These are phyloP conservation scores for Neurospora africana DNA, from an alignment of 495 filamentous ascomycete genomes.

Conservation along the genomic window DNA sequence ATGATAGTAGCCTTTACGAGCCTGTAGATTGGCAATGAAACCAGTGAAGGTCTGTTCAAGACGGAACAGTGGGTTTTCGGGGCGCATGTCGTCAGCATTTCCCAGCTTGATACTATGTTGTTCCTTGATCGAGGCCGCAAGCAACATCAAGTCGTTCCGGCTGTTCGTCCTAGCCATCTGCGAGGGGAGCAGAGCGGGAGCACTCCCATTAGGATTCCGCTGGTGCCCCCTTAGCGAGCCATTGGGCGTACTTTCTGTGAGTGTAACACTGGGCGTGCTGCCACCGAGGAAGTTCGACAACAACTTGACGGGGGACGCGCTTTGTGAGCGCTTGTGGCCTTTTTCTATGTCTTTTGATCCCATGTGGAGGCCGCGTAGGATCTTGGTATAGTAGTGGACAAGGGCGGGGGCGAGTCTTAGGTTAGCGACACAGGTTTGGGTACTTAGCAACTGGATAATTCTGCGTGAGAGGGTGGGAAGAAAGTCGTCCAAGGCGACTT, in stretches of 20 bases:
- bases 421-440: slow-evolving; percentile 62
- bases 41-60: slow-evolving; percentile 81
- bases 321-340: slow-evolving; percentile 43
- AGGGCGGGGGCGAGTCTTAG: slow-evolving; percentile 51
- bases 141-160: slow-evolving; percentile 32
- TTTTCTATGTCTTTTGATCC: slow-evolving; percentile 45
- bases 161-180: slow-evolving; percentile 31
- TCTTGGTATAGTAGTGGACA: slow-evolving; percentile 58
- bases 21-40: slow-evolving; percentile 71
- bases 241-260: slow-evolving; percentile 2
- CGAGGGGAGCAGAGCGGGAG: slow-evolving; percentile 18
- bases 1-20: slow-evolving; percentile 76
- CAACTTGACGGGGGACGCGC: slow-evolving; percentile 77
- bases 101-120: slow-evolving; percentile 36
- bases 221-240: slow-evolving; percentile 23
- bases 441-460: slow-evolving; percentile 51
- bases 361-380: slow-evolving; percentile 61
- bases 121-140: slow-evolving; percentile 36
- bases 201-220: slow-evolving; percentile 26
- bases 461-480: slow-evolving; percentile 47
- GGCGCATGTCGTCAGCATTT: slow-evolving; percentile 32
- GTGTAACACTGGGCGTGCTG: slow-evolving; percentile 11
- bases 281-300: slow-evolving; percentile 71
- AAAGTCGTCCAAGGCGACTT: slow-evolving; percentile 56
- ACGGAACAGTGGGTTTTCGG: slow-evolving; percentile 48